Percentiles rank a stretch among this genome's conserved stretches.
phyloP scores from a whole-genome alignment of 169 alveolate species.

The Babesia gibsoni region DNA sequence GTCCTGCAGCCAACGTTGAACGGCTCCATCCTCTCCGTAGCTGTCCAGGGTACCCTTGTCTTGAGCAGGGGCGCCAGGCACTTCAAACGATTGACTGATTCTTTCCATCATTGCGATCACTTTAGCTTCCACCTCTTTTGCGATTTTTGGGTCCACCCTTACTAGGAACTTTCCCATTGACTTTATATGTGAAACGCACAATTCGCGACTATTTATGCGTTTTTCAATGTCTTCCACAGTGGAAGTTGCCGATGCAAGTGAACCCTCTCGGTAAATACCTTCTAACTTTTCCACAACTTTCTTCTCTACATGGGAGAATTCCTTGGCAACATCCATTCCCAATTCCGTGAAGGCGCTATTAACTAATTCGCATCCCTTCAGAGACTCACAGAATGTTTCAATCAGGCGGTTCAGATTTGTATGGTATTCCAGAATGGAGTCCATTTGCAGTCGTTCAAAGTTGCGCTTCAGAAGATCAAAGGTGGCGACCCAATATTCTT shows the following conservation, averaged over 20 bases:
- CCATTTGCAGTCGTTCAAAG: slow-evolving; percentile 14
- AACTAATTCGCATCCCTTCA: not conserved
- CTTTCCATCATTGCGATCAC: not conserved
- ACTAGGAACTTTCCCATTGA: not conserved
- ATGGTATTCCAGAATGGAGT: not conserved
- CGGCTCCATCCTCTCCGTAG: slow-evolving; percentile 18
- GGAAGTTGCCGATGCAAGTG: not conserved
- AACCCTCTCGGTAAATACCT: not conserved
- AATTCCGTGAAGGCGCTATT: not conserved
- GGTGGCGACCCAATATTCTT: not conserved
- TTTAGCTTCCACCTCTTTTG: not conserved
- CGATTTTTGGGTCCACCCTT: not conserved
- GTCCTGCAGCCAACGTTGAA: slow-evolving; percentile 8
- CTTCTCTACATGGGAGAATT: not conserved
- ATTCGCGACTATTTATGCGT: slow-evolving; percentile 3
- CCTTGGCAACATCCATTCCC: not conserved
- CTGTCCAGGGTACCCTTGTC: slow-evolving; percentile 12
- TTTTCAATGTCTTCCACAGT: slow-evolving; percentile 3
- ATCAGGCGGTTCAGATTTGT: not conserved
- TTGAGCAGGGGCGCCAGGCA: not conserved
- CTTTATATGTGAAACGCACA: slow-evolving; percentile 13
- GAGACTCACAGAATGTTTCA: not conserved
- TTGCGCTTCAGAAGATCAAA: not conserved
- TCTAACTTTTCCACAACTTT: not conserved
- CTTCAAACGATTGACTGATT: not conserved